phyloP scores from a whole-genome alignment of 805 yeast species.

The Candida andamanensis region DNA sequence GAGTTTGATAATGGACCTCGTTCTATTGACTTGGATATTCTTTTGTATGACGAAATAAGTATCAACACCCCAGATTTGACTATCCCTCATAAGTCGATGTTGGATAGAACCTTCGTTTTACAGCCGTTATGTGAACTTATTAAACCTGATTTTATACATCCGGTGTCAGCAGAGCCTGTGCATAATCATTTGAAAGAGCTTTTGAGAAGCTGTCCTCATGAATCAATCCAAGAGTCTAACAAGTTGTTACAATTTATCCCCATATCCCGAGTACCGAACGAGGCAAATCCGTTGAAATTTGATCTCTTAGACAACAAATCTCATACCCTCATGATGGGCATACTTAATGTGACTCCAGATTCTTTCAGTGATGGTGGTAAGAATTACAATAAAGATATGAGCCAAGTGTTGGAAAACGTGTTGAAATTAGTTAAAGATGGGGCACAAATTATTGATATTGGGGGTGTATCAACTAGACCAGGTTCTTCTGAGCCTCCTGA shows the following conservation, averaged over 20 bases:
- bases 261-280: slow-evolving; percentile 16
- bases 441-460: slow-evolving; percentile 81
- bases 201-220: slow-evolving; percentile 25
- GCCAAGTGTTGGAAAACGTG: slow-evolving; percentile 42
- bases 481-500: slow-evolving; percentile 58
- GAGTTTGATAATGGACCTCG: slow-evolving; percentile 88
- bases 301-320: slow-evolving; percentile 41
- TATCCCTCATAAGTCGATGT: slow-evolving; percentile 84
- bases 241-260: slow-evolving; percentile 51
- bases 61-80: slow-evolving; percentile 55
- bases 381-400: slow-evolving; percentile 19
- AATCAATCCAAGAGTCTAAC: slow-evolving; percentile 46
- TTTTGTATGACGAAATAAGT: slow-evolving; percentile 60
- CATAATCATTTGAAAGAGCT: slow-evolving; percentile 61
- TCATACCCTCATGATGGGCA: slow-evolving; percentile 77
- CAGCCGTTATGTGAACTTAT: slow-evolving; percentile 83
- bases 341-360: slow-evolving; percentile 87
- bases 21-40: slow-evolving; percentile 81
- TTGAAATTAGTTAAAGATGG: slow-evolving; percentile 49
- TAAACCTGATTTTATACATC: slow-evolving; percentile 65
- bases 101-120: slow-evolving; percentile 85
- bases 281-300: slow-evolving; percentile 24
- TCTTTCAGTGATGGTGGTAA: slow-evolving; percentile 90
- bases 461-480: slow-evolving; percentile 94
- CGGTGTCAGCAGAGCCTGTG: slow-evolving; percentile 80